A percentile compares a stretch with the other conserved stretches of the same genome.
Evolutionary conservation across 495 filamentous ascomycete species (phyloP).

Genomic region (Daldinia loculata): DNA sequence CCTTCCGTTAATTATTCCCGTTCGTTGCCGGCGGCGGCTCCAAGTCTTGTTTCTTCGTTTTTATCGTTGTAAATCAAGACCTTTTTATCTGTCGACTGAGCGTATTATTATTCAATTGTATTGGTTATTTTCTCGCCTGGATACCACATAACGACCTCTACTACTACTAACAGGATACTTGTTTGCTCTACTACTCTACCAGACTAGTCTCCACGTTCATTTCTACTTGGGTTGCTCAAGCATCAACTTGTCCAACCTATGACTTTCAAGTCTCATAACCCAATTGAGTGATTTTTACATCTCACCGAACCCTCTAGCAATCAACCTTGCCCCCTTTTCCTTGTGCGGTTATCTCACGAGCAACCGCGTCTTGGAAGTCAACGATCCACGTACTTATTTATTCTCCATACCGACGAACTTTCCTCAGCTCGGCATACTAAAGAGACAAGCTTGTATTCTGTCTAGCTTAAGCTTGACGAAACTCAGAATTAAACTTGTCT

Average conservation of each 20-base stretch:
- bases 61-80: not conserved
- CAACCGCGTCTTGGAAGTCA: constrained; percentile 13
- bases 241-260: constrained; percentile 6
- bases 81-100: not conserved
- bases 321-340: not conserved
- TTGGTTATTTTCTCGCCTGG: constrained; percentile 6
- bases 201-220: constrained; percentile 15
- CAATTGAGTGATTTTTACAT: constrained; percentile 27
- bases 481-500: constrained; percentile 20
- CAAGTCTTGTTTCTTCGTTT: constrained; percentile 15
- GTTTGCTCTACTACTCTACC: constrained; percentile 25
- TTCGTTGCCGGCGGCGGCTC: constrained; percentile 14
- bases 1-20: constrained; percentile 18
- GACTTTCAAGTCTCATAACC: constrained; percentile 7
- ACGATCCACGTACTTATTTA: constrained; percentile 11
- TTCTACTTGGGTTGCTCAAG: constrained; percentile 8
- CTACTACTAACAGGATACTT: not conserved
- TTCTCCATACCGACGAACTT: constrained; percentile 14
- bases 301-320: constrained; percentile 11
- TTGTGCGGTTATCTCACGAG: constrained; percentile 14
- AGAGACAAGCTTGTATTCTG: constrained; percentile 4
- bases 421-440: not conserved
- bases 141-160: constrained; percentile 6
- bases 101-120: constrained; percentile 12
- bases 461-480: constrained; percentile 1